A percentile compares a stretch with the other conserved stretches of the same genome.
phyloP scores from a whole-genome alignment of 2,329 filamentous ascomycete species.

The Neopestalotiopsis sp. region DNA sequence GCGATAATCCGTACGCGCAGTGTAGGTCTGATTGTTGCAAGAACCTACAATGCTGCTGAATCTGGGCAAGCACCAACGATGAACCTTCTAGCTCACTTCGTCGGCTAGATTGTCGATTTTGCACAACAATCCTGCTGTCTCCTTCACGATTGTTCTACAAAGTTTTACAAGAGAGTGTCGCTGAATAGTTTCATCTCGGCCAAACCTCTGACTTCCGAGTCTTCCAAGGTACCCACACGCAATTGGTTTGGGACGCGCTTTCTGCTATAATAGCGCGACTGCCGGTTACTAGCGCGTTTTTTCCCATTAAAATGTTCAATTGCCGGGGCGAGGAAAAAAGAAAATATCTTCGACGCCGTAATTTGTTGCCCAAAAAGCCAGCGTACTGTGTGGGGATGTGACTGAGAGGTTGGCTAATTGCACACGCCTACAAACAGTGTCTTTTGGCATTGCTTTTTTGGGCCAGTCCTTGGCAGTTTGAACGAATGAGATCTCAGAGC shows the following conservation, averaged over 20 bases:
- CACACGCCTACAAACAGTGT: no score
- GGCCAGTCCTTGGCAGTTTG: no score
- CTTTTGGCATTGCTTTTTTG: no score
- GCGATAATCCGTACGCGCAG: not conserved
- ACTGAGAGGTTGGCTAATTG: not conserved
- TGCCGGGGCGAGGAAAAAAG: not conserved
- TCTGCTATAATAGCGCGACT: not conserved
- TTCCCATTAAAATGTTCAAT: not conserved
- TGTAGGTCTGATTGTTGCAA: not conserved
- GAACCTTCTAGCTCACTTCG: not conserved
- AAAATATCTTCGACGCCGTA: not conserved
- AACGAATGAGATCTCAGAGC: no score
- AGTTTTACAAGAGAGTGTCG: no score
- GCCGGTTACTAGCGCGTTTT: constrained; percentile 1
- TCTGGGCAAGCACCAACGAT: not conserved
- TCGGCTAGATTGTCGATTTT: not conserved
- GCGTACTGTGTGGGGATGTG: not conserved
- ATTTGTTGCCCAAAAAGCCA: not conserved
- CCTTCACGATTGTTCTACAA: constrained; percentile 3
- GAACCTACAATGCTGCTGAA: not conserved
- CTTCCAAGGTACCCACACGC: not conserved
- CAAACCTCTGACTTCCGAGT: not conserved
- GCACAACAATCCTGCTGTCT: not conserved
- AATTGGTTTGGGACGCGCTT: not conserved
- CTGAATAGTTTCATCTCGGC: not conserved